A percentile compares a stretch with the other conserved stretches of the same genome.
Conservation (phyloP, 208 protist genomes). For the Acanthamoeba healyi region DNA sequence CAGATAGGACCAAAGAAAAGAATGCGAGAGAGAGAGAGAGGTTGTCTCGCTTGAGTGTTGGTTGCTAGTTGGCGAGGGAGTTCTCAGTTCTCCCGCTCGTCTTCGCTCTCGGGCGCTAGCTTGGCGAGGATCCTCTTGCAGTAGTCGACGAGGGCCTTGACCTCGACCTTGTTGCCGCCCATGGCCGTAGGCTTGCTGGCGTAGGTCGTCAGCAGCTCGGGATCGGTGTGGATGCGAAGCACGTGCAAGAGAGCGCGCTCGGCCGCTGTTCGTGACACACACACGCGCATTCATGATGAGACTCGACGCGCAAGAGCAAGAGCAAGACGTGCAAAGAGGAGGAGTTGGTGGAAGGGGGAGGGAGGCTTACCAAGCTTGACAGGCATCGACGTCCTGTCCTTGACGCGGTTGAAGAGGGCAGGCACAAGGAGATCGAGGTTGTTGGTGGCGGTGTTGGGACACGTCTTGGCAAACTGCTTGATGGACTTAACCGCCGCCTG, state of each 20-base stretch:
- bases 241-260: constrained; percentile 60
- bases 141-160: constrained; percentile 68
- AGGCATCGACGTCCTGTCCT: constrained; percentile 65
- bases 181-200: constrained; percentile 38
- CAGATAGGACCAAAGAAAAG: too few relatives aligned
- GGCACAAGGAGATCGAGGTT: constrained; percentile 31
- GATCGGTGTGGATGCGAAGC: constrained; percentile 11
- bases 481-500: constrained; percentile 20
- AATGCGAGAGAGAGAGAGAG: too few relatives aligned
- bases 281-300: not conserved
- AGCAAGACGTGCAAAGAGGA: not conserved
- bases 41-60: too few relatives aligned
- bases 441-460: not conserved
- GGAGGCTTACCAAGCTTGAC: constrained; percentile 68
- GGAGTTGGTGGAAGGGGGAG: too few relatives aligned
- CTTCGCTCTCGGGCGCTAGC: constrained; percentile 50
- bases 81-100: constrained; percentile 27
- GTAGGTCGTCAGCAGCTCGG: constrained; percentile 69
- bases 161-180: constrained; percentile 45
- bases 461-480: constrained; percentile 68
- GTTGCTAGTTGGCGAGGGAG: too few relatives aligned
- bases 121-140: constrained; percentile 62
- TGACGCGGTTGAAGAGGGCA: constrained; percentile 37
- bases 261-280: not conserved
- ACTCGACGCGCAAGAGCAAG: not conserved